A percentile compares a stretch with the other conserved stretches of the same genome.
Evolutionary conservation across 2,329 filamentous ascomycete species (phyloP).

Genomic region (Chrysoporthe puriensis): DNA sequence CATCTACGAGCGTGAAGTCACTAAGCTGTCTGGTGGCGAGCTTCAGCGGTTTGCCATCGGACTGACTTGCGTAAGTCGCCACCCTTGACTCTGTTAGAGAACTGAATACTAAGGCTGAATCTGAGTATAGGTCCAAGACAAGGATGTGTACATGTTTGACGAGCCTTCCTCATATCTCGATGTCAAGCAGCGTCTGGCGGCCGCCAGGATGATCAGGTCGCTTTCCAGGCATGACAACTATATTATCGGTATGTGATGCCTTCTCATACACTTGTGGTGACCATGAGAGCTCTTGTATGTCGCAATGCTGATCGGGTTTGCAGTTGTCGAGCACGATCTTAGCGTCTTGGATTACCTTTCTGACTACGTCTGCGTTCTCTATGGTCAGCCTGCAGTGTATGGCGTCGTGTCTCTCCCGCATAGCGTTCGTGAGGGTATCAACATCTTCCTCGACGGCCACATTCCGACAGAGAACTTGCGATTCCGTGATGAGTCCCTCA

Average conservation of each 20-base stretch:
- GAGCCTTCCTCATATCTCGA: conserved; percentile 98
- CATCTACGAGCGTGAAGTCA: conserved; percentile 90
- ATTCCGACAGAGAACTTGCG: conserved; percentile 98
- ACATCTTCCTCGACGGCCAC: conserved; percentile 91
- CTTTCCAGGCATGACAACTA: conserved; percentile 89
- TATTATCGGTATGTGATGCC: conserved; percentile 63
- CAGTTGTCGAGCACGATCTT: conserved; percentile 96
- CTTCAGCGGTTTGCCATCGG: conserved; percentile 97
- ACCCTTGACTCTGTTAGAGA: neutral
- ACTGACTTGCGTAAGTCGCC: conserved; percentile 71
- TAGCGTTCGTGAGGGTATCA: conserved; percentile 98
- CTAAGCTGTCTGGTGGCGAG: conserved; percentile 91
- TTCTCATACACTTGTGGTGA: neutral
- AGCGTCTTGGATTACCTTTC: conserved; percentile 98
- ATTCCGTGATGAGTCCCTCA: conserved; percentile 95
- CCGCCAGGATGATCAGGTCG: conserved; percentile 89
- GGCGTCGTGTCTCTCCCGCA: conserved; percentile 96
- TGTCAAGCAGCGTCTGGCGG: conserved; percentile 97
- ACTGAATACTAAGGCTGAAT: neutral
- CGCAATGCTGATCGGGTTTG: conserved; percentile 2
- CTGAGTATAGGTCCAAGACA: conserved; percentile 26
- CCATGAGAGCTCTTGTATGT: too few species aligned
- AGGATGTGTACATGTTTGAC: conserved; percentile 86
- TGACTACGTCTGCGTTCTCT: conserved; percentile 96
- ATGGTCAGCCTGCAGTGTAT: conserved; percentile 93